Base-by-base conservation (phyloP, 2,329 filamentous ascomycete genomes). In the Fusarium phyllophilum region DNA sequence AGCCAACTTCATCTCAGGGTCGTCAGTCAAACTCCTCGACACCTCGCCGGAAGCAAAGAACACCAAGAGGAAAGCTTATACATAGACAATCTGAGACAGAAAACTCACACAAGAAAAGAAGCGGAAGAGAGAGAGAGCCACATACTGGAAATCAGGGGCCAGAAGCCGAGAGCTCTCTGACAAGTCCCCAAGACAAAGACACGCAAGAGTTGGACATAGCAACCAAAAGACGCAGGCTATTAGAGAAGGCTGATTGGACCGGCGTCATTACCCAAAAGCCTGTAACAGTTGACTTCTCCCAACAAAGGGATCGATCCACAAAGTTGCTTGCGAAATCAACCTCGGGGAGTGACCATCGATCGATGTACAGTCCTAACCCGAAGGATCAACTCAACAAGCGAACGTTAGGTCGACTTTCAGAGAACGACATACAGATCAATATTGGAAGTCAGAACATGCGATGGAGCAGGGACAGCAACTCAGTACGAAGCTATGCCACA, bases 201-300 rank as follows among this genome's bases (percentile, higher is more conserved):
- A 18, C 24, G 9, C 46, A 56, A 41, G 49, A 57, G 33, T 34
- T 51, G 18, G 73, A 75, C 29, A 58, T 80, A 8, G 65, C 75
- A 17, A 56, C 58, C 8, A 81, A 79, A 45, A 77, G 76, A 39
- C 75, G 68, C 29, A 75, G 42, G 49, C 67, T 82, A 8, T 64
- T 82, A 24, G 57, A 77, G 15, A 78, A 76, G 46, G 61, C 52
- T 17, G 78, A 81, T 38, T 83, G 82, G 81, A 78, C 77, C 1
- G 80, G 82, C 8, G 66, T 82, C 12, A 68, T 66, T 24, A 56
- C 80, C 17, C 81, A 83, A 51, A 82, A 81, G 54, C 72, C 78
- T 14, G 66, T 81, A 20, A 48, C 67, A 4, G 62, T 76, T 13
- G 67, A 77, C 17, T 78, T 75, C 48, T 63, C 76, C 11, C 67